Evolutionary conservation across 176 grass and related monocot species (phyloP).

Genomic region (Oryza glaberrima): DNA sequence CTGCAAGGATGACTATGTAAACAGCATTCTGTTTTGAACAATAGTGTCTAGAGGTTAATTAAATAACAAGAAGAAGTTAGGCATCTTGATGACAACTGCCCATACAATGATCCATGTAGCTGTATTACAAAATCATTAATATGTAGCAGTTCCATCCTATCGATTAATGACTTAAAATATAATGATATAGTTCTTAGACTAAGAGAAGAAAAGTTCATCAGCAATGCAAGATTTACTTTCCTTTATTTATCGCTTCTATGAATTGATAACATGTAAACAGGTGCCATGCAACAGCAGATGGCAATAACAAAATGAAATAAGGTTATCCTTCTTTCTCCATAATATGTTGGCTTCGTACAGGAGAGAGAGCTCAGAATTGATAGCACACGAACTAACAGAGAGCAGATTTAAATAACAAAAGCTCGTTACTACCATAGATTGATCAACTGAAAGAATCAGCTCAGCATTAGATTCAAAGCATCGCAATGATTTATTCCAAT

Average conservation of each 20-base stretch:
- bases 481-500: constrained; percentile 5
- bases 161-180: constrained; percentile 1
- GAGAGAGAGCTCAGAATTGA: not conserved
- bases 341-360: not conserved
- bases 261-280: constrained; percentile 19
- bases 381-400: not conserved
- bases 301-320: constrained; percentile 14
- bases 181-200: not conserved
- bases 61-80: not conserved
- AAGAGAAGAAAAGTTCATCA: not conserved
- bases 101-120: not conserved
- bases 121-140: too few species aligned
- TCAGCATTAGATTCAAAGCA: constrained; percentile 29
- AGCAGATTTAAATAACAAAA: constrained; percentile 20
- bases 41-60: not conserved
- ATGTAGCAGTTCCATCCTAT: not conserved
- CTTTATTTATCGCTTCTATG: not conserved
- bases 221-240: constrained; percentile 3
- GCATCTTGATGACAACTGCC: not conserved
- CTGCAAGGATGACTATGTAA: not conserved
- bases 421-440: not conserved
- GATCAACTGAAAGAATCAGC: not conserved
- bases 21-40: not conserved
- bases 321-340: constrained; percentile 4
- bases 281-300: not conserved